These are phyloP conservation scores for Pseudocercospora vitis DNA, from an alignment of 2,329 filamentous ascomycete species.

Conservation along the genomic window DNA sequence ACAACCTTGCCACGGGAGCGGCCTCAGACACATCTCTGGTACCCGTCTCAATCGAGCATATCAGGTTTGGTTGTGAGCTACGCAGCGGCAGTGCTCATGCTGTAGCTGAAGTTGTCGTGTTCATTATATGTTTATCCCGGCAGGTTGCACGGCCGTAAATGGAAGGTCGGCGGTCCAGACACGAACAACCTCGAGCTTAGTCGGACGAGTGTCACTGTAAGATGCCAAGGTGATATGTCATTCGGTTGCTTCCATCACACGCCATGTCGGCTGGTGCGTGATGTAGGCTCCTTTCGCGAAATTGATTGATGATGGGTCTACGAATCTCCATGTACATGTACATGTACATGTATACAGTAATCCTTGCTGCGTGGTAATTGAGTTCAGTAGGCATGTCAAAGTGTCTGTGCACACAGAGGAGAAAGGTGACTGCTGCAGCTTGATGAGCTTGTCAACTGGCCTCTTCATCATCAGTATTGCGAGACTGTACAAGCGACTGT, in stretches of 20 bases:
- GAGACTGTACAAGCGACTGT: neutral
- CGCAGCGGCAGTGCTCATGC: too few species aligned
- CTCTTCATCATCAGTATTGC: neutral
- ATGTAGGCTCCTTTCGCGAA: too few species aligned
- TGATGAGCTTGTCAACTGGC: neutral
- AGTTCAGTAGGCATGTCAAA: conserved; percentile 2
- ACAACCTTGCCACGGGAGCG: too few species aligned
- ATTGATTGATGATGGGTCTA: too few species aligned
- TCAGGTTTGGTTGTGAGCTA: too few species aligned
- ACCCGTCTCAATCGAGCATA: too few species aligned
- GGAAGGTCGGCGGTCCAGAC: neutral
- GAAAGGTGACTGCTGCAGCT: neutral
- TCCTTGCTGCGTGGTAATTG: neutral
- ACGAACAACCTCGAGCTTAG: neutral
- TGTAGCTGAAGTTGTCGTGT: neutral
- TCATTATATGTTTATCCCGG: neutral
- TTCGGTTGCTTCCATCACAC: neutral
- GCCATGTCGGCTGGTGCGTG: neutral
- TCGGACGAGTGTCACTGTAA: neutral
- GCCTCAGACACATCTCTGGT: too few species aligned
- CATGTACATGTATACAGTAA: too few species aligned
- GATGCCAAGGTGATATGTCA: neutral
- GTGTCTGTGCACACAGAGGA: neutral
- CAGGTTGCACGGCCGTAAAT: neutral
- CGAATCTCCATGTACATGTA: too few species aligned